Percentiles rank a stretch among this genome's conserved stretches.
Conservation (phyloP, 2,329 filamentous ascomycete genomes). For the Orbilia oligospora region DNA sequence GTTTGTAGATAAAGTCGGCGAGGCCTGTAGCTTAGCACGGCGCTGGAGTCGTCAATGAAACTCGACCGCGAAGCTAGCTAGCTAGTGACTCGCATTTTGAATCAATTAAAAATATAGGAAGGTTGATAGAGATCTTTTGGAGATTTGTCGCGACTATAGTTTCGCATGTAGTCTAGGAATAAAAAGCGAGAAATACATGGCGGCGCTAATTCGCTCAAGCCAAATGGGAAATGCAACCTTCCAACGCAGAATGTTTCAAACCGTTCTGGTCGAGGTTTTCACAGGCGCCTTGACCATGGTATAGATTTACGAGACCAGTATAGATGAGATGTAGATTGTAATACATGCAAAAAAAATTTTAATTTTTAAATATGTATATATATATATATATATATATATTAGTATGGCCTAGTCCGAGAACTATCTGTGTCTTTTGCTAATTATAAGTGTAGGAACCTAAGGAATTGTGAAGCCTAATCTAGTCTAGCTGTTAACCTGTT, state of each 20-base stretch:
- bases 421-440: too few relatives aligned
- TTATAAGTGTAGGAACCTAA: too few relatives aligned
- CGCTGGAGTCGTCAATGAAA: slow-evolving; percentile 2
- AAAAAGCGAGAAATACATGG: slow-evolving; percentile 16
- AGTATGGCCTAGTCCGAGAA: too few relatives aligned
- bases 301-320: not conserved
- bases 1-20: not conserved
- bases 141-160: not conserved
- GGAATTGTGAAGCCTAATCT: too few relatives aligned
- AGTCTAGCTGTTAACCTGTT: too few relatives aligned
- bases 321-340: too few relatives aligned
- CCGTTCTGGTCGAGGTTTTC: not conserved
- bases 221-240: slow-evolving; percentile 16
- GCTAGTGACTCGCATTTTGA: not conserved
- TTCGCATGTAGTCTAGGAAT: not conserved
- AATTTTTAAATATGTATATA: too few relatives aligned
- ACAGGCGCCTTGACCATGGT: not conserved
- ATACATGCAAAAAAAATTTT: too few relatives aligned
- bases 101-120: not conserved
- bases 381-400: too few relatives aligned
- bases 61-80: slow-evolving; percentile 1
- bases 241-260: not conserved
- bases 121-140: slow-evolving; percentile 15
- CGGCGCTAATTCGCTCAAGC: slow-evolving; percentile 14
- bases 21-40: not conserved